phyloP scores from a whole-genome alignment of 306 rosid species.

The Trifolium pratense region DNA sequence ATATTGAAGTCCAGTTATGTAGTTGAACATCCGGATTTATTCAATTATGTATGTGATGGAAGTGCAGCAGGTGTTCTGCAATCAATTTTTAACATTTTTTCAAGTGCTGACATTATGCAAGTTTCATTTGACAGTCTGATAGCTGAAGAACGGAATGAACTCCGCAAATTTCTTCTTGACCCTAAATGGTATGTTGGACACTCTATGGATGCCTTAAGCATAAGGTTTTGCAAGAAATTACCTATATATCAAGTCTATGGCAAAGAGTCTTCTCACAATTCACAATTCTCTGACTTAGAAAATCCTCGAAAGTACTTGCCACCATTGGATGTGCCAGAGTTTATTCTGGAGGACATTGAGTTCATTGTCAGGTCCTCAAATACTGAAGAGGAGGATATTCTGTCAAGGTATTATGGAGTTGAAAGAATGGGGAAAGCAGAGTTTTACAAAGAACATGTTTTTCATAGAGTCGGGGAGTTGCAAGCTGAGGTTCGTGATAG shows the following conservation, averaged over 20 bases:
- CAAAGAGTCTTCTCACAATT: slow-evolving; percentile 57
- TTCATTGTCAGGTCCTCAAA: slow-evolving; percentile 69
- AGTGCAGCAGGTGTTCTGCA: slow-evolving; percentile 75
- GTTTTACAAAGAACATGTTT: slow-evolving; percentile 70
- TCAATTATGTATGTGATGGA: slow-evolving; percentile 69
- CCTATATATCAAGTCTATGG: slow-evolving; percentile 78
- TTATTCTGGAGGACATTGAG: slow-evolving; percentile 76
- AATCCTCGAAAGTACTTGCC: slow-evolving; percentile 78
- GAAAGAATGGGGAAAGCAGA: slow-evolving; percentile 84
- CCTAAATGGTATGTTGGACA: slow-evolving; percentile 87
- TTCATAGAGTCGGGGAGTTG: slow-evolving; percentile 72
- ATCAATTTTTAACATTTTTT: slow-evolving; percentile 63
- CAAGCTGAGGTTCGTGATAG: slow-evolving; percentile 81
- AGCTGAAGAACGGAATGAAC: slow-evolving; percentile 73
- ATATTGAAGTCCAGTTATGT: slow-evolving; percentile 65
- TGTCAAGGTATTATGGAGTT: slow-evolving; percentile 77
- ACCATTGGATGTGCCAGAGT: slow-evolving; percentile 75
- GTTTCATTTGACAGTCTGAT: slow-evolving; percentile 62
- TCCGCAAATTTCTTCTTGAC: slow-evolving; percentile 82
- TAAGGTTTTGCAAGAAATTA: slow-evolving; percentile 69
- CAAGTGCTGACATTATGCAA: slow-evolving; percentile 52
- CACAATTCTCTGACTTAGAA: slow-evolving; percentile 76
- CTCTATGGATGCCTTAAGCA: slow-evolving; percentile 60
- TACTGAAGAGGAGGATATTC: slow-evolving; percentile 76
- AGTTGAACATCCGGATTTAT: slow-evolving; percentile 74